Evolutionary conservation across 805 yeast species (phyloP), one percentile per base, ranked within the genome.

Genomic region (Metschnikowia drakensbergensis): DNA sequence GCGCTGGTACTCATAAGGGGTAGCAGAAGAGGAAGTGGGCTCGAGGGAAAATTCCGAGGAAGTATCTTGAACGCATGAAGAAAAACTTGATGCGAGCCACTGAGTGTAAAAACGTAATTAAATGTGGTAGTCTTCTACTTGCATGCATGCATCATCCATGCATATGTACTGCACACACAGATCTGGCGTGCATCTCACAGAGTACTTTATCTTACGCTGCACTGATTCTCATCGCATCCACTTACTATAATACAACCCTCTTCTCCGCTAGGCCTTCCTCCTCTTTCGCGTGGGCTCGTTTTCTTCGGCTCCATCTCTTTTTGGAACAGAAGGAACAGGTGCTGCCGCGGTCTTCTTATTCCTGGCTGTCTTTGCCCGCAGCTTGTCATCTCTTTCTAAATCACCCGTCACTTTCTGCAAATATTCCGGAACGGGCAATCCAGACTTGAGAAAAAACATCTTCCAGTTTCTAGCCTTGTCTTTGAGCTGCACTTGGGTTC

Each of bases 381-480:
- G 65, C 58, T 67, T 74, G 42, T 74, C 79, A 33, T 75, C 78
- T 54, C 83, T 69, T 39, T 83, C 88, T 39, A 83, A 60, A 54
- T 84, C 96, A 40, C 98, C 98, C 1, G 98, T 92, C 22, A 92
- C 98, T 53, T 85, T 83, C 46, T 73, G 74, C 51, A 94, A 69
- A 59, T 88, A 91, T 2, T 77, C 82, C 0, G 99, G 99, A 3
- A 92, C 80, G 7, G 86, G 85, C 33, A 82, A 66, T 1, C 86
- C 87, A 45, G 83, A 78, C 60, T 89, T 87, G 50, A 90, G 69
- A 63, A 85, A 89, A 55, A 84, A 83, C 80, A 91, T 79, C 64
- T 94, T 94, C 89, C 97, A 86, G 63, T 94, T 94, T 55, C 99
- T 78, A 0, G 98, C 98, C 64, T 94, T 94, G 64, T 94, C 99